A percentile compares a stretch with the other conserved stretches of the same genome.
Conservation (phyloP, 2,329 filamentous ascomycete species). For the Shiraia bambusicola region DNA sequence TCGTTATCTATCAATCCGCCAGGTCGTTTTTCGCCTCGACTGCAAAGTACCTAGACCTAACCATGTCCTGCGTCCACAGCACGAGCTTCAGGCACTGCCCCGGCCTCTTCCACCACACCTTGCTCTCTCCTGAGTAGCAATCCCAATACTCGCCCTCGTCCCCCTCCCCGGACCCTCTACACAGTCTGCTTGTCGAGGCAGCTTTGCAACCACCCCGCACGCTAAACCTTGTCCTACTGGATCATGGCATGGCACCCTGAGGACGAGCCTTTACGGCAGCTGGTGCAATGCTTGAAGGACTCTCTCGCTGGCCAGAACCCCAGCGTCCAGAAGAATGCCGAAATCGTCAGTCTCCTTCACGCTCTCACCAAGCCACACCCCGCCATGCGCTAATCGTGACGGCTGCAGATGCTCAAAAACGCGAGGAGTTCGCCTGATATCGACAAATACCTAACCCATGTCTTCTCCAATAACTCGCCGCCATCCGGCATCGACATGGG, state of each 20-base stretch:
- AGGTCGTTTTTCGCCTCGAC: slow-evolving; percentile 21
- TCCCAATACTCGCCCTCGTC: slow-evolving; percentile 2
- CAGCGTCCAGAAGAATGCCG: slow-evolving; percentile 82
- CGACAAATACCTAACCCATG: slow-evolving; percentile 93
- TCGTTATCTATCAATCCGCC: slow-evolving; percentile 19
- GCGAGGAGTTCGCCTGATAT: slow-evolving; percentile 88
- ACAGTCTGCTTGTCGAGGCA: slow-evolving; percentile 8
- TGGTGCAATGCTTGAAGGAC: slow-evolving; percentile 86
- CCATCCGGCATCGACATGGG: slow-evolving; percentile 63
- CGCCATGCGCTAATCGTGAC: slow-evolving; percentile 28
- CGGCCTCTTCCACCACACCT: slow-evolving; percentile 14
- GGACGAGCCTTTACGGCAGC: slow-evolving; percentile 82
- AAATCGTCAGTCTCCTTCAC: slow-evolving; percentile 63
- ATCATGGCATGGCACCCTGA: slow-evolving; percentile 90
- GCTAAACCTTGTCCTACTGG: slow-evolving; percentile 15
- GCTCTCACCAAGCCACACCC: slow-evolving; percentile 5
- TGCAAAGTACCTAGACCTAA: slow-evolving; percentile 28
- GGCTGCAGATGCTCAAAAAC: slow-evolving; percentile 80
- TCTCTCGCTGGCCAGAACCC: slow-evolving; percentile 84
- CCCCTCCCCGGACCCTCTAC: slow-evolving; percentile 4
- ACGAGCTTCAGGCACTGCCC: slow-evolving; percentile 31
- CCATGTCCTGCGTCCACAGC: slow-evolving; percentile 33
- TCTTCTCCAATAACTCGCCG: slow-evolving; percentile 72
- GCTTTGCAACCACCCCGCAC: slow-evolving; percentile 7
- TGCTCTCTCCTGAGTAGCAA: slow-evolving; percentile 2